Evolutionary conservation across 2,329 filamentous ascomycete genomes (phyloP).

Genomic region (Paraconiothyrium sp.): DNA sequence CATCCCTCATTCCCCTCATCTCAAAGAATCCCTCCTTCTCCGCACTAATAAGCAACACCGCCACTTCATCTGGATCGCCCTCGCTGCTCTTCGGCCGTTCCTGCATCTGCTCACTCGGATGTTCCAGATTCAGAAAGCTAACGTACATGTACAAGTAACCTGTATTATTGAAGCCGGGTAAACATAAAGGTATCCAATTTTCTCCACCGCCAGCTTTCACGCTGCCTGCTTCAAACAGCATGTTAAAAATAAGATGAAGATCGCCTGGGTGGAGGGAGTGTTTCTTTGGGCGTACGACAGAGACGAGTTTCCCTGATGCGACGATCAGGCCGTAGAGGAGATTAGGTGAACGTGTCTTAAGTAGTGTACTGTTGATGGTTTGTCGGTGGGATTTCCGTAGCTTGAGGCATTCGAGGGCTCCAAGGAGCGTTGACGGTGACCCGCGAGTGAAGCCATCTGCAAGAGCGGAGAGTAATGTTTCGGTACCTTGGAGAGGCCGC

Average conservation of each 20-base stretch:
- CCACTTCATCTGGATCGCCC: constrained; percentile 74
- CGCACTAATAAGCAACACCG: constrained; percentile 89
- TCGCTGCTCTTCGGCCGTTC: constrained; percentile 49
- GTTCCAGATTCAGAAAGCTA: constrained; percentile 80
- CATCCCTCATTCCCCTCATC: constrained; percentile 75
- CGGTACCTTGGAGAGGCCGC: constrained; percentile 88
- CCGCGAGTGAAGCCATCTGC: constrained; percentile 95
- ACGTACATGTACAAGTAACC: constrained; percentile 99
- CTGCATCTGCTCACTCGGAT: constrained; percentile 54
- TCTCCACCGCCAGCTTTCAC: constrained; percentile 94
- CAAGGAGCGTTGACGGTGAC: constrained; percentile 86
- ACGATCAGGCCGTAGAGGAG: constrained; percentile 94
- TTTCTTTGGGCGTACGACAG: constrained; percentile 91
- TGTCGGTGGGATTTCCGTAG: constrained; percentile 87
- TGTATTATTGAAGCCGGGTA: constrained; percentile 96
- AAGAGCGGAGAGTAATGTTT: constrained; percentile 87
- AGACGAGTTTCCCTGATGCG: constrained; percentile 90
- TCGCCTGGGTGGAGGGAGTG: constrained; percentile 96
- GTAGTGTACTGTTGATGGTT: constrained; percentile 84
- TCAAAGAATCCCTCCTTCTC: constrained; percentile 95
- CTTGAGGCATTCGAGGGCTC: constrained; percentile 91
- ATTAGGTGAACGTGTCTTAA: constrained; percentile 79
- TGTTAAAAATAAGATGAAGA: constrained; percentile 96
- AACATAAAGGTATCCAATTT: constrained; percentile 95
- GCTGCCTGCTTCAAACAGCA: constrained; percentile 95